Base-by-base conservation (phyloP, 768 basidiomycete species). In the Mycena olivaceomarginata region DNA sequence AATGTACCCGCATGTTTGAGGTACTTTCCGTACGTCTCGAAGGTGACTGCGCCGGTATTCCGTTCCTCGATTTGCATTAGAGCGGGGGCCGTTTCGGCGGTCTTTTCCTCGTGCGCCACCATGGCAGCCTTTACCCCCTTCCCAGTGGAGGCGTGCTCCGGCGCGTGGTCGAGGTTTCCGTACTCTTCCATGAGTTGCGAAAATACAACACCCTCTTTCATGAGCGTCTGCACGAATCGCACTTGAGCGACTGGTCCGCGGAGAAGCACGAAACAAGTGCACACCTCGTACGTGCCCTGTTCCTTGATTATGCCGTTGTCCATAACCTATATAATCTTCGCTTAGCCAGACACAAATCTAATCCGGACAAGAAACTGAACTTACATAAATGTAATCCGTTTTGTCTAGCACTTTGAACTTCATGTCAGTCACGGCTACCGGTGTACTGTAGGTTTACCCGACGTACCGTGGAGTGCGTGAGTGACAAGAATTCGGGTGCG, bases 401-500 rank as follows among this genome's bases (percentile, higher is more conserved):
- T 89, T 90, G 71, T 92, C 89, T 8, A 93, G 84, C n/a, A 92
- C 88, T 57, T 31, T 57, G 9, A 31, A 31, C 31, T 31, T 31
- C 31, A 31, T 31, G 31, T 31, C 31, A 31, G 31, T 31, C 31
- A 31, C 31, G 31, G 31, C 31, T 31, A 31, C 31, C 31, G 31
- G 31, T 31, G 31, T 31, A 31, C 31, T 31, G 31, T 31, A 31
- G 31, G 31, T 31, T 31, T 31, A 31, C 31, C 31, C 13, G 13
- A 57, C 56, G 12, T 13, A 57, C 56, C 56, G 79, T 92, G 90
- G 7, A 93, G 83, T 5, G 90, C 87, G 82, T 92, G 92, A 0
- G 90, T 94, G 41, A 94, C 93, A 16, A 94, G 86, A 18, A 94
- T 85, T 15, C 93, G 85, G 0, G 94, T 94, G 62, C 91, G 88